phyloP scores from a whole-genome alignment of 208 protist genomes.

The Leishmania mexicana region DNA sequence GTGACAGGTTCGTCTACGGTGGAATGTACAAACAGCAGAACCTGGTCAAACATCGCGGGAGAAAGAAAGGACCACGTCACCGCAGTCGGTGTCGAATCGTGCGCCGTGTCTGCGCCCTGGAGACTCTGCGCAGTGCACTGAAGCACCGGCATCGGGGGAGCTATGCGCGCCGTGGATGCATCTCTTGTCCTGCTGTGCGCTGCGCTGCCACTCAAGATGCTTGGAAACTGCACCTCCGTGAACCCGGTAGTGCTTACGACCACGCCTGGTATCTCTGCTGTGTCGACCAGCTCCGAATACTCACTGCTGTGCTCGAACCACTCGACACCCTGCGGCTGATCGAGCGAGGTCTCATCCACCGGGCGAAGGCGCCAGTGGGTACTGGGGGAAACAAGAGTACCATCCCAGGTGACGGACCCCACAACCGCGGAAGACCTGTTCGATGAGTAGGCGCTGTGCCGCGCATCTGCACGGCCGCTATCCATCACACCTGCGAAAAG shows the following conservation, averaged over 20 bases:
- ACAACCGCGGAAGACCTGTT: not conserved
- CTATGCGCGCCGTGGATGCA: not conserved
- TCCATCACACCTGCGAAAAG: slow-evolving; percentile 40
- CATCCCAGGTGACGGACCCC: slow-evolving; percentile 42
- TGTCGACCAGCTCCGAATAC: slow-evolving; percentile 24
- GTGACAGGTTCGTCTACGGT: too few species aligned
- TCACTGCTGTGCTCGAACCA: slow-evolving; percentile 54
- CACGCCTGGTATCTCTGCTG: slow-evolving; percentile 30
- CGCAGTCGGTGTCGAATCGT: not conserved
- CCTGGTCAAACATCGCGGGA: slow-evolving; percentile 19
- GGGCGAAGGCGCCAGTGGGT: slow-evolving; percentile 64
- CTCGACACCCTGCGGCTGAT: slow-evolving; percentile 25
- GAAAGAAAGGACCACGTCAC: slow-evolving; percentile 33
- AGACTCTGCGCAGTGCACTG: slow-evolving; percentile 8
- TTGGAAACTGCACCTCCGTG: slow-evolving; percentile 38
- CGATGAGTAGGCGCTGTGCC: slow-evolving; percentile 1
- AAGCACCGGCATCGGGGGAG: slow-evolving; percentile 16
- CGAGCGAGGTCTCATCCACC: not conserved
- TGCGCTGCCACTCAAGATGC: slow-evolving; percentile 19
- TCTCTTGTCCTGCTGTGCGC: not conserved
- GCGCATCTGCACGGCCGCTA: slow-evolving; percentile 18
- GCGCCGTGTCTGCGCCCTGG: too few species aligned
- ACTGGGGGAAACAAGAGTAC: slow-evolving; percentile 30
- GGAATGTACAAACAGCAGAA: slow-evolving; percentile 23
- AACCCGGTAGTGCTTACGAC: slow-evolving; percentile 42